Conservation (phyloP, 345 rosid species). For the Physaria fendleri region DNA sequence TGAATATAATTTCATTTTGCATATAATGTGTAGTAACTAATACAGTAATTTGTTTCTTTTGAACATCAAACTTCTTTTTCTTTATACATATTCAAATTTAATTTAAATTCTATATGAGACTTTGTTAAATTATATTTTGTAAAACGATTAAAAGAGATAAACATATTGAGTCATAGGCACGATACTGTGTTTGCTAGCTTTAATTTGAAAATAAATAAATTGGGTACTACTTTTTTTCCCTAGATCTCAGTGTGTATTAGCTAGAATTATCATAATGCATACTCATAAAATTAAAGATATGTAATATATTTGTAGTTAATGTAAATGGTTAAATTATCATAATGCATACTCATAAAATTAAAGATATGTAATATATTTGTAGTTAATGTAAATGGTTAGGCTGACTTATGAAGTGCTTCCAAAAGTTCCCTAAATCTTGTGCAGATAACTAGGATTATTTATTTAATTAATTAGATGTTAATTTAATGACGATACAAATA, state of each 20-base stretch:
- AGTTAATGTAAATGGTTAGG: slow-evolving; percentile 3
- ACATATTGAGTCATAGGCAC: not conserved
- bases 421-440: slow-evolving; percentile 20
- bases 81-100: not conserved
- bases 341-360: not conserved
- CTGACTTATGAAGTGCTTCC: slow-evolving; percentile 15
- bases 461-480: not conserved
- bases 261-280: too few relatives aligned
- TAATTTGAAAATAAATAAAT: not conserved
- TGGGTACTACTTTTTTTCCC: not conserved
- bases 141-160: not conserved
- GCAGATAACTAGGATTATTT: slow-evolving; percentile 11
- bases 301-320: too few relatives aligned
- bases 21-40: not conserved
- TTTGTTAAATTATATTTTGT: not conserved
- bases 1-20: not conserved
- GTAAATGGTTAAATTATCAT: too few relatives aligned
- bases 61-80: not conserved
- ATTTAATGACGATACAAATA: not conserved
- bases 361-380: not conserved
- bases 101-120: not conserved
- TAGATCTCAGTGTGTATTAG: slow-evolving; percentile 5
- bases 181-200: not conserved
- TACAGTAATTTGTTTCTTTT: not conserved
- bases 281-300: too few relatives aligned